A percentile compares a stretch with the other conserved stretches of the same genome.
Evolutionary conservation across 176 grass and related monocot species (phyloP).

Genomic region (Phoenix dactylifera): DNA sequence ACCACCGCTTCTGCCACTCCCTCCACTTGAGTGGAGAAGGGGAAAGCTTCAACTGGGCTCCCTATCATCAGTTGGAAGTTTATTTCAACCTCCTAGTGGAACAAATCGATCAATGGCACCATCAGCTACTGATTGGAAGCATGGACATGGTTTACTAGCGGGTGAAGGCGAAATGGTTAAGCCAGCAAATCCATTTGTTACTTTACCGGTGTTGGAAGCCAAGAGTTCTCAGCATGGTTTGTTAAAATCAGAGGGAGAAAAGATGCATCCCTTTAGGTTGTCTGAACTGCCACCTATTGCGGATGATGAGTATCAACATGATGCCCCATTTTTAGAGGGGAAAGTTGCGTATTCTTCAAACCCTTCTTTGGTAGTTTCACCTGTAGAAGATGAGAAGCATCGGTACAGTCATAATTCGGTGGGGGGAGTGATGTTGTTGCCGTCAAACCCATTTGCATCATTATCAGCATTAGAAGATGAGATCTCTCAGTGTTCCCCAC

Average conservation of each 20-base stretch:
- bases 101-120: conserved; percentile 15
- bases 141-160: not conserved
- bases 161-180: conserved; percentile 7
- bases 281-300: conserved; percentile 6
- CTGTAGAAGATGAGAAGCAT: conserved; percentile 23
- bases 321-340: conserved; percentile 6
- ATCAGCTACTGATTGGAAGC: conserved; percentile 11
- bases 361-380: conserved; percentile 2
- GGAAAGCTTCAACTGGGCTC: conserved; percentile 40
- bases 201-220: conserved; percentile 2
- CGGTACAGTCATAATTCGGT: conserved; percentile 7
- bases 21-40: conserved; percentile 86
- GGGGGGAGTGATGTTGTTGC: not conserved
- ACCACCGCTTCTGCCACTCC: conserved; percentile 50
- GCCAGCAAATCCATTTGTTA: conserved; percentile 15
- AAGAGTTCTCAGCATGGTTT: conserved; percentile 1
- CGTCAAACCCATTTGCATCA: conserved; percentile 10
- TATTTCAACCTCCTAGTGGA: conserved; percentile 16
- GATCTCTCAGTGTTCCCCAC: conserved; percentile 7
- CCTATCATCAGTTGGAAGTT: conserved; percentile 16
- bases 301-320: conserved; percentile 11
- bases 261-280: conserved; percentile 8
- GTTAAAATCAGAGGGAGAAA: conserved; percentile 21
- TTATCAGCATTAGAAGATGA: conserved; percentile 16
- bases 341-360: conserved; percentile 14